Evolutionary conservation across 2,329 filamentous ascomycete species (phyloP).

Genomic region (Trichoderma oligosporum): DNA sequence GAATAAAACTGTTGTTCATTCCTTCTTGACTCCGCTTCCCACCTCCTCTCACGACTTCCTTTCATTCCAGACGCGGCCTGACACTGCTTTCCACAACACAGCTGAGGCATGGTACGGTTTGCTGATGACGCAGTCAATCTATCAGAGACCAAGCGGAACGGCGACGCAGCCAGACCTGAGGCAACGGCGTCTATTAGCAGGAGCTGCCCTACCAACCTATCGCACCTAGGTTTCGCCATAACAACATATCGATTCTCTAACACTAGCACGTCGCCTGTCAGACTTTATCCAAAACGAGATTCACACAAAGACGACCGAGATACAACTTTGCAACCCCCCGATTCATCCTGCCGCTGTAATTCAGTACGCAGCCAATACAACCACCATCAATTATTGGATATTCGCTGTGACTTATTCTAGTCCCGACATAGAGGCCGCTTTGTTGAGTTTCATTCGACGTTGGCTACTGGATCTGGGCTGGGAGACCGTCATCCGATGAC

Average conservation of each 20-base stretch:
- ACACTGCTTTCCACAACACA: conserved; percentile 23
- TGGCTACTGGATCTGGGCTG: not conserved
- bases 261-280: not conserved
- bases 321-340: not conserved
- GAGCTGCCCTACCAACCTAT: not conserved
- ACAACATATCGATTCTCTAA: not conserved
- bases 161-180: not conserved
- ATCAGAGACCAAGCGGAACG: conserved; percentile 4
- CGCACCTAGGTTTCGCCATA: not conserved
- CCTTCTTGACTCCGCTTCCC: conserved; percentile 22
- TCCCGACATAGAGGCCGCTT: not conserved
- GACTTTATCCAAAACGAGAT: not conserved
- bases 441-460: not conserved
- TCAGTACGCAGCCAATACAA: not conserved
- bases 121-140: conserved; percentile 14
- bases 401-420: not conserved
- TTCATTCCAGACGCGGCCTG: conserved; percentile 26
- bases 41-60: conserved; percentile 18
- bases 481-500: conserved; percentile 30
- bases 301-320: not conserved
- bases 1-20: conserved; percentile 18
- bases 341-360: not conserved
- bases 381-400: not conserved
- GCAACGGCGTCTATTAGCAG: not conserved
- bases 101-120: conserved; percentile 17